Evolutionary conservation across 768 basidiomycete genomes (phyloP).

Genomic region (Collybia mongolica): DNA sequence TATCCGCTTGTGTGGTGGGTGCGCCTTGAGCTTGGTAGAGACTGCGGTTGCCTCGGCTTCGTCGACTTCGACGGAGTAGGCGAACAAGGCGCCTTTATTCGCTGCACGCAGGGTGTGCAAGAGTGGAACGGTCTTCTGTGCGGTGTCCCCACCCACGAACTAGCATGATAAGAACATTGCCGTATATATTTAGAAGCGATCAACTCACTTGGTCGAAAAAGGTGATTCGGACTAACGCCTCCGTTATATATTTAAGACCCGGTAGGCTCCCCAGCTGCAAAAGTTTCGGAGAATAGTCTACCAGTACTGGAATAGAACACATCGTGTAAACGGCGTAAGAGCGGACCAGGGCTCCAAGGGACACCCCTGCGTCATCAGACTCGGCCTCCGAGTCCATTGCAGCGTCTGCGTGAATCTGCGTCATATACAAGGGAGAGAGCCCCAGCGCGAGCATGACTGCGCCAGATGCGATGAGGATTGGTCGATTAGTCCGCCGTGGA

Average conservation of each 20-base stretch:
- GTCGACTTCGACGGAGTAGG: constrained; percentile 86
- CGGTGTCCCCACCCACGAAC: constrained; percentile 91
- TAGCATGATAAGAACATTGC: constrained; percentile 20
- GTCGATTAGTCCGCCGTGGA: neutral
- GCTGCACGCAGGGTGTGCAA: constrained; percentile 59
- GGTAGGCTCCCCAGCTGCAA: constrained; percentile 55
- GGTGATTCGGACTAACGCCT: constrained; percentile 69
- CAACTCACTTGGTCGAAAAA: constrained; percentile 79
- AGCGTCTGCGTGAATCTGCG: constrained; percentile 13
- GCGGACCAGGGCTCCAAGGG: constrained; percentile 50
- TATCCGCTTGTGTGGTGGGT: constrained; percentile 54
- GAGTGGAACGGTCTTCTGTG: constrained; percentile 62
- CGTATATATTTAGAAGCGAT: neutral
- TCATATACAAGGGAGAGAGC: constrained; percentile 9
- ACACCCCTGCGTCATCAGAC: constrained; percentile 6
- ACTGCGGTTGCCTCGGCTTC: constrained; percentile 45
- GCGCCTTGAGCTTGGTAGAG: constrained; percentile 14
- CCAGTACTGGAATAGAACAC: constrained; percentile 73
- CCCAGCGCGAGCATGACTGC: constrained; percentile 13
- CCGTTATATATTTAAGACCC: constrained; percentile 62
- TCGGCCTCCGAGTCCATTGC: constrained; percentile 7
- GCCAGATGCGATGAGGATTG: constrained; percentile 6
- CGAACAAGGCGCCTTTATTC: constrained; percentile 76
- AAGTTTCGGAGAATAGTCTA: constrained; percentile 72
- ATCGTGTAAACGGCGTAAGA: constrained; percentile 82